A percentile compares a stretch with the other conserved stretches of the same genome.
These are phyloP conservation scores for Suhomyces kilbournensis DNA, from an alignment of 805 yeast genomes.

Conservation along the genomic window DNA sequence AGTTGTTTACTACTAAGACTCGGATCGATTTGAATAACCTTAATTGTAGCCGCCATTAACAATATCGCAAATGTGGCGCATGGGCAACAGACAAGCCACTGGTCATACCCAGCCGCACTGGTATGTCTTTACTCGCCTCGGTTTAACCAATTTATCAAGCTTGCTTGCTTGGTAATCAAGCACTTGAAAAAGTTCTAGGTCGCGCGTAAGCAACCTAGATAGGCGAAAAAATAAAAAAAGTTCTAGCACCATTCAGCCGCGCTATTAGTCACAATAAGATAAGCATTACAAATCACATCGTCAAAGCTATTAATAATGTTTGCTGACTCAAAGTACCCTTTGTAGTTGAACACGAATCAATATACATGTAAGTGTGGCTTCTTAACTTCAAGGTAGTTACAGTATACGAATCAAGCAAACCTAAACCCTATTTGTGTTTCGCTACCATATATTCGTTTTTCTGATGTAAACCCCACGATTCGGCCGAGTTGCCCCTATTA, in stretches of 20 bases:
- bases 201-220: not conserved
- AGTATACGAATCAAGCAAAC: not conserved
- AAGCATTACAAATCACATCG: not conserved
- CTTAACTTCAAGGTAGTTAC: not conserved
- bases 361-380: not conserved
- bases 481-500: not conserved
- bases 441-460: not conserved
- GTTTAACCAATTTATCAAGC: not conserved
- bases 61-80: not conserved
- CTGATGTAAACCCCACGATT: not conserved
- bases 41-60: not conserved
- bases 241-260: conserved; percentile 1
- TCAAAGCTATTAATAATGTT: not conserved
- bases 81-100: not conserved
- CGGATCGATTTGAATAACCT: not conserved
- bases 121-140: not conserved
- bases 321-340: not conserved
- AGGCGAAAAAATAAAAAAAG: not conserved
- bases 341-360: not conserved
- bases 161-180: not conserved
- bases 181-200: not conserved
- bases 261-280: conserved; percentile 1
- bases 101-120: not conserved
- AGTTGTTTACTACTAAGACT: not conserved
- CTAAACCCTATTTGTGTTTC: not conserved